These are phyloP conservation scores for Phytophthora nicotianae DNA, from an alignment of 352 stramenopile genomes.

Conservation along the genomic window DNA sequence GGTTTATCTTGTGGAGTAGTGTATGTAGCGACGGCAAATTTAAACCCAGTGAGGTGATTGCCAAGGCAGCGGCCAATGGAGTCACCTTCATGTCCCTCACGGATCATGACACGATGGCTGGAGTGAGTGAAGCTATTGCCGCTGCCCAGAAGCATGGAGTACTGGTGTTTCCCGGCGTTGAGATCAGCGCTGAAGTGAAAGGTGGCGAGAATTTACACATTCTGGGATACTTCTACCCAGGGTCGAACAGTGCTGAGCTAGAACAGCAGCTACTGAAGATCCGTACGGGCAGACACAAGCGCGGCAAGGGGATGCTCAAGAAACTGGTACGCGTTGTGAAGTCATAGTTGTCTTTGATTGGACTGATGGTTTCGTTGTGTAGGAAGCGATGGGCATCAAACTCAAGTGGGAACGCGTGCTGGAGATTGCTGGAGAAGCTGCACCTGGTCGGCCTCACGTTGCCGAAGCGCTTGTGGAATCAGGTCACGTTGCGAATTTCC, in stretches of 20 bases:
- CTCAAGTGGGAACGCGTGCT: slow-evolving; percentile 82
- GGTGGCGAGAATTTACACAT: slow-evolving; percentile 87
- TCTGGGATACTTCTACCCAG: slow-evolving; percentile 85
- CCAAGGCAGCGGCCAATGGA: slow-evolving; percentile 76
- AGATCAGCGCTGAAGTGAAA: slow-evolving; percentile 88
- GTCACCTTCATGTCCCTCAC: slow-evolving; percentile 86
- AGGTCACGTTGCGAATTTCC: slow-evolving; percentile 77
- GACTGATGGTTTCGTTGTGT: slow-evolving; percentile 1
- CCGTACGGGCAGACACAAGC: slow-evolving; percentile 74
- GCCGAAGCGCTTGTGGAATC: slow-evolving; percentile 80
- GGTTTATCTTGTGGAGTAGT: slow-evolving; percentile 34
- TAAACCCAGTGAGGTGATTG: slow-evolving; percentile 73
- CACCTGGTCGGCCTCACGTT: slow-evolving; percentile 79
- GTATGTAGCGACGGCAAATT: slow-evolving; percentile 85
- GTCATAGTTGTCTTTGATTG: neutral
- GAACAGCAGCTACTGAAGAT: slow-evolving; percentile 84
- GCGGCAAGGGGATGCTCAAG: slow-evolving; percentile 81
- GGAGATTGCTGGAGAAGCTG: slow-evolving; percentile 82
- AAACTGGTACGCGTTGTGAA: slow-evolving; percentile 62
- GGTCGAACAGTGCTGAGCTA: slow-evolving; percentile 73
- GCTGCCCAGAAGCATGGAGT: slow-evolving; percentile 65
- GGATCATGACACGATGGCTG: slow-evolving; percentile 88
- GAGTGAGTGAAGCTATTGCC: slow-evolving; percentile 75
- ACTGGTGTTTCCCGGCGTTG: slow-evolving; percentile 79
- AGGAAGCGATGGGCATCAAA: slow-evolving; percentile 86